Conservation (phyloP, 225 moss, liverwort and hornwort species). For the Climacium dendroides region DNA sequence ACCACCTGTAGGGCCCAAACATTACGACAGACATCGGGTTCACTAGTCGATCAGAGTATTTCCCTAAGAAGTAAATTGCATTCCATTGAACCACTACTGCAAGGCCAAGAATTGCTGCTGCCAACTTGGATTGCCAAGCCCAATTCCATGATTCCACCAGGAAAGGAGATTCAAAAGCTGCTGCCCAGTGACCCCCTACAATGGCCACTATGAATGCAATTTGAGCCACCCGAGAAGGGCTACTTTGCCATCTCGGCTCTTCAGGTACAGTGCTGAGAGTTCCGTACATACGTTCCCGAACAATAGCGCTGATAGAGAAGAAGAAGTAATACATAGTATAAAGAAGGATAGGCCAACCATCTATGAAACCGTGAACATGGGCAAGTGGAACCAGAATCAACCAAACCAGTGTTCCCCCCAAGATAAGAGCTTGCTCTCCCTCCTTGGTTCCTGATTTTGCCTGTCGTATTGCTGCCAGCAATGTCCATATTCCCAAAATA, state of each 20-base stretch:
- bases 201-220: conserved; percentile 55
- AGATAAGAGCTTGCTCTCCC: conserved; percentile 59
- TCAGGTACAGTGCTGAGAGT: conserved; percentile 43
- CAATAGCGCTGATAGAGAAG: conserved; percentile 65
- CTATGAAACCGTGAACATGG: conserved; percentile 59
- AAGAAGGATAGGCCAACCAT: conserved; percentile 84
- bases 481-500: conserved; percentile 39
- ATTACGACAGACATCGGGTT: conserved; percentile 66
- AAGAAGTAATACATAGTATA: conserved; percentile 55
- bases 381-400: conserved; percentile 76
- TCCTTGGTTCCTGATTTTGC: conserved; percentile 53
- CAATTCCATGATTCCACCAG: conserved; percentile 59
- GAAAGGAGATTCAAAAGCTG: conserved; percentile 65
- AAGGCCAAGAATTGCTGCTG: conserved; percentile 31
- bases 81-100: conserved; percentile 64
- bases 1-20: conserved; percentile 88
- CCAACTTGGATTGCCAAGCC: conserved; percentile 49
- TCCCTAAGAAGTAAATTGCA: conserved; percentile 68
- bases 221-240: conserved; percentile 37
- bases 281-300: conserved; percentile 59
- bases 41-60: conserved; percentile 74
- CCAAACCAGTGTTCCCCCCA: conserved; percentile 70
- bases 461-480: conserved; percentile 37
- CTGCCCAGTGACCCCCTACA: conserved; percentile 74
- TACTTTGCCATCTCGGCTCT: conserved; percentile 58